phyloP scores from a whole-genome alignment of 148 eudicot species.

The Suaeda aralocaspica region DNA sequence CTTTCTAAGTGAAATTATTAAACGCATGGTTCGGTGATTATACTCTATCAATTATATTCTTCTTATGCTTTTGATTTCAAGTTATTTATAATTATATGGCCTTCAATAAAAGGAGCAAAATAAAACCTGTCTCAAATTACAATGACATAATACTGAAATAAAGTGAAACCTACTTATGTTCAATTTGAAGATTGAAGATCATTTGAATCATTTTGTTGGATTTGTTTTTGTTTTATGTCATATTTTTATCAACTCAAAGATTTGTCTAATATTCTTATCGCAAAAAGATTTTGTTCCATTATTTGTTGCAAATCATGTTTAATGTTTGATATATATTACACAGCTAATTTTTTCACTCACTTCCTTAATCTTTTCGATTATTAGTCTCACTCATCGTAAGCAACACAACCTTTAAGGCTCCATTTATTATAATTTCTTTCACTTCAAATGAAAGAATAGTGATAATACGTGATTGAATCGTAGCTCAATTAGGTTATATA shows the following conservation, averaged over 20 bases:
- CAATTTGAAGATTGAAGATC: not conserved
- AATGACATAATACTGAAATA: not conserved
- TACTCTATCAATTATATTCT: too few species aligned
- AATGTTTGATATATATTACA: not conserved
- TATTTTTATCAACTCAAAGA: conserved; percentile 1
- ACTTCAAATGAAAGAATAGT: too few species aligned
- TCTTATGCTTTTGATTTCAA: too few species aligned
- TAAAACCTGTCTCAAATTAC: not conserved
- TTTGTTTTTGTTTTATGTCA: not conserved
- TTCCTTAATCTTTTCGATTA: not conserved
- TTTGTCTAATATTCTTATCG: conserved; percentile 4
- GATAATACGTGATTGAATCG: too few species aligned
- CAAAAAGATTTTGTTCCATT: conserved; percentile 14
- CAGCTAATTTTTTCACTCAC: not conserved
- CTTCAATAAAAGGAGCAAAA: not conserved
- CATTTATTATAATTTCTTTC: not conserved
- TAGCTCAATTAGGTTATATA: too few species aligned
- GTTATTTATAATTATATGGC: too few species aligned
- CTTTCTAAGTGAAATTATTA: too few species aligned
- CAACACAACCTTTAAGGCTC: not conserved
- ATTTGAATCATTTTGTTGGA: conserved; percentile 13
- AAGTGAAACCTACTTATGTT: not conserved
- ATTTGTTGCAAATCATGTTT: conserved; percentile 11
- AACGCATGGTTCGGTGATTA: too few species aligned
- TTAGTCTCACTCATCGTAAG: too few species aligned